Percentiles rank a stretch among this genome's conserved stretches.
Conservation (phyloP, 169 alveolate species). For the Amoebophrya sp. region DNA sequence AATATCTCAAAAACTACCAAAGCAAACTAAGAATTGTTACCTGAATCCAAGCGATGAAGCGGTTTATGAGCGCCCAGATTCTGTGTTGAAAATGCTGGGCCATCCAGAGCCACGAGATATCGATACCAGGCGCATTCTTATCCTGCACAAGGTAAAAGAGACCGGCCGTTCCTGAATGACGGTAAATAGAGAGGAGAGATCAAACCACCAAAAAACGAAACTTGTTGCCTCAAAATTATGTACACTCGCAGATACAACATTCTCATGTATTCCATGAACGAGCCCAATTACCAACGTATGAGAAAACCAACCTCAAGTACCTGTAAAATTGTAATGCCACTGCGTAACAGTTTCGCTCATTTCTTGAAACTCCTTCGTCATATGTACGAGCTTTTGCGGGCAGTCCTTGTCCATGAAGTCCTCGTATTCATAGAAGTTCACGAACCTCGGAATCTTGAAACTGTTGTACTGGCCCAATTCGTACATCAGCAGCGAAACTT, state of each 20-base stretch:
- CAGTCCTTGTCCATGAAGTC: conserved; percentile 5
- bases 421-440: conserved; percentile 9
- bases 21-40: background rate
- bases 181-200: no score
- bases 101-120: background rate
- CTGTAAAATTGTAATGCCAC: conserved; percentile 11
- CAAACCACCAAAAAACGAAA: no score
- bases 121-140: background rate
- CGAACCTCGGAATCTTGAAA: background rate
- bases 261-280: no score
- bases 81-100: background rate
- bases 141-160: background rate
- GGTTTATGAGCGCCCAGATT: background rate
- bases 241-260: no score
- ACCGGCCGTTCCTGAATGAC: no score
- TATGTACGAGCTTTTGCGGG: background rate
- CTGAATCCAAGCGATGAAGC: background rate
- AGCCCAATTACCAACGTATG: no score
- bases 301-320: no score
- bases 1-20: background rate
- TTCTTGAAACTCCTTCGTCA: conserved; percentile 5
- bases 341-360: background rate
- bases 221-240: no score
- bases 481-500: conserved; percentile 20
- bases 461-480: background rate